Evolutionary conservation across 805 yeast genomes (phyloP), one percentile per base, ranked within the genome.

Genomic region (Suhomyces sp.): DNA sequence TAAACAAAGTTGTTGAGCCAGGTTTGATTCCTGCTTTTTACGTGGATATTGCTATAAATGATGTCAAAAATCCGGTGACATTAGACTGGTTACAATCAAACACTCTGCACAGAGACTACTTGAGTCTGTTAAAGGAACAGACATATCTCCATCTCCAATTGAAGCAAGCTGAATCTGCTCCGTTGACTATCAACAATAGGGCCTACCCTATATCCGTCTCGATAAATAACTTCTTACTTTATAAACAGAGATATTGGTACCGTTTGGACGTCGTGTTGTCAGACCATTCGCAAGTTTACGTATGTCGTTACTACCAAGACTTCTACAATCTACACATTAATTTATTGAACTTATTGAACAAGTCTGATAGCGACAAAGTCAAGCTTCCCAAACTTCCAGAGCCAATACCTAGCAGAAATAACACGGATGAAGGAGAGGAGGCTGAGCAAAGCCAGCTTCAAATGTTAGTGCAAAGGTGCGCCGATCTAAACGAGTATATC

Each of bases 11-110:
- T 27, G 63, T 69, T 4, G 63, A 61, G 3, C 76, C 80, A 1
- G 86, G 86, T 1, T 64, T 82, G 51, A 73, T 82, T 2, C 86
- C 86, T 1, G 77, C 81, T 2, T 67, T 73, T 33, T 78, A 77
- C 57, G 79, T 75, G 20, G 77, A 72, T 47, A 76, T 77, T 22
- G 80, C 78, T n/a, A 68, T 71, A 25, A 73, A 73, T 50, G 77
- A 73, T 58, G 57, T 65, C 21, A 53, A 63, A 27, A 67, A 70
- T 51, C 79, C 78, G n/a, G 57, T 74, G 21, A 68, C 74, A 6
- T 56, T 66, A 43, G 58, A 54, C 48, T 74, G 78, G 78, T 59
- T 75, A 33, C 66, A 61, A 48, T 52, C 35, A 49, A 47, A 13
- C 46, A 19, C 44, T 21, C 24, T 44, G 31, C 51, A 48, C 21